Base-by-base conservation (phyloP, 257 asterid genomes). In the Plantago ovata region DNA sequence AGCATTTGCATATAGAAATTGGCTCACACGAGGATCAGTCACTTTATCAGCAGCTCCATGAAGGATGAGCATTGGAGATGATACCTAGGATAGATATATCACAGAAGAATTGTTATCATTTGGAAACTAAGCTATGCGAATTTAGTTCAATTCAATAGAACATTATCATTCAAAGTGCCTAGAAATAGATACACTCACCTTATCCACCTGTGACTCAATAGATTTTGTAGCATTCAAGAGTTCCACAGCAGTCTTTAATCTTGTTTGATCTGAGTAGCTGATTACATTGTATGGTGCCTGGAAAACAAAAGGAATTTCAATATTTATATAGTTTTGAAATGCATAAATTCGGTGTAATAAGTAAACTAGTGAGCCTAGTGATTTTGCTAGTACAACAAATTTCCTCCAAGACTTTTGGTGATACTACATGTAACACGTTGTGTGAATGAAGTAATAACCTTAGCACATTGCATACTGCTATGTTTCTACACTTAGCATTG, bases 21-120 rank as follows among this genome's bases (percentile, higher is more conserved):
- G 79, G 78, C 96, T 88, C 58, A 88, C 75, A 15, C n/a, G 82
- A 3, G 98, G 98, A 79, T 92, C 96, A 0, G 98, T 92, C 77
- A 92, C 98, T 70, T 64, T 92, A 72, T 92, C 98, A 7, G 88
- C 81, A 38, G 93, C 96, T 47, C 98, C 98, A 33, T 92, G 98
- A 69, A 92, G 88, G 51, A 92, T 70, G 16, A 92, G 94, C 78
- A 92, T 77, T 0, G 98, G 96, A 52, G 94, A 74, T 15, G 76
- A 65, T 13, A 92, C 86, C 96, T 91, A 72, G 20, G 10, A 62
- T 15, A 28, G 36, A 45, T 42, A 45, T 42, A 19, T 46, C 45
- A 1, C 56, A 4, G 16, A 38, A 40, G 5, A 9, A 53, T n/a
- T 9, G 12, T 33, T 51, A 38, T 3, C 38, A 48, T 28, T n/a